These are phyloP conservation scores for Sungouiozyma intestinalis DNA, from an alignment of 805 yeast genomes.

Conservation along the genomic window DNA sequence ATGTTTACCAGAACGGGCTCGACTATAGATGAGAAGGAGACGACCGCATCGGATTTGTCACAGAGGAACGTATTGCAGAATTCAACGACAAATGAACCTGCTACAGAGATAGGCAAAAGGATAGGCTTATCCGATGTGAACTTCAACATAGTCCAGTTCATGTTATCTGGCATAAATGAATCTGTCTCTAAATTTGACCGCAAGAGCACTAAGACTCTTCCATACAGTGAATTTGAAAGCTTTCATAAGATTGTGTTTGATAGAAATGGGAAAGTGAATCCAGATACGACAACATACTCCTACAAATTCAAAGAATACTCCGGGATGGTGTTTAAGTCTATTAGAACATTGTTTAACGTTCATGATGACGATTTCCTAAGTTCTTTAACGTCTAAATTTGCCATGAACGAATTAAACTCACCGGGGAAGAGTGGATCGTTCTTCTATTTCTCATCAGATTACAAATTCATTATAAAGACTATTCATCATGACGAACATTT, in stretches of 20 bases:
- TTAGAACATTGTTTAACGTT: slow-evolving; percentile 67
- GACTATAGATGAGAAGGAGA: not conserved
- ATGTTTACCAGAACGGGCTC: not conserved
- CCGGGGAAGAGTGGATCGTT: slow-evolving; percentile 97
- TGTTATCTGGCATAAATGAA: slow-evolving; percentile 92
- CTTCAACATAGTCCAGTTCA: slow-evolving; percentile 86
- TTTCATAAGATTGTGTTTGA: slow-evolving; percentile 81
- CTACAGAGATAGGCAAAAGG: slow-evolving; percentile 45
- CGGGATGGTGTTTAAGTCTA: slow-evolving; percentile 87
- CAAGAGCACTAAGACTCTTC: slow-evolving; percentile 33
- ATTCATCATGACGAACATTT: slow-evolving; percentile 89
- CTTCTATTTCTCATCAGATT: slow-evolving; percentile 89
- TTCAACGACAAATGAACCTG: slow-evolving; percentile 3
- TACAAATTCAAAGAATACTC: slow-evolving; percentile 94
- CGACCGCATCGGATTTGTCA: not conserved
- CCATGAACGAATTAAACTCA: slow-evolving; percentile 82
- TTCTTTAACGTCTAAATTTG: slow-evolving; percentile 85
- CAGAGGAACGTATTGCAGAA: slow-evolving; percentile 1
- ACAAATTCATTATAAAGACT: slow-evolving; percentile 88
- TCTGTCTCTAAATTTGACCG: slow-evolving; percentile 70
- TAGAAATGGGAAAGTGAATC: slow-evolving; percentile 67
- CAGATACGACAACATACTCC: slow-evolving; percentile 53
- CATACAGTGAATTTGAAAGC: slow-evolving; percentile 34
- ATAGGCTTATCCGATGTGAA: slow-evolving; percentile 89
- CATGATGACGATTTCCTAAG: slow-evolving; percentile 93